Evolutionary conservation across 352 stramenopile species (phyloP).

Genomic region (Globisporangium nodosum): DNA sequence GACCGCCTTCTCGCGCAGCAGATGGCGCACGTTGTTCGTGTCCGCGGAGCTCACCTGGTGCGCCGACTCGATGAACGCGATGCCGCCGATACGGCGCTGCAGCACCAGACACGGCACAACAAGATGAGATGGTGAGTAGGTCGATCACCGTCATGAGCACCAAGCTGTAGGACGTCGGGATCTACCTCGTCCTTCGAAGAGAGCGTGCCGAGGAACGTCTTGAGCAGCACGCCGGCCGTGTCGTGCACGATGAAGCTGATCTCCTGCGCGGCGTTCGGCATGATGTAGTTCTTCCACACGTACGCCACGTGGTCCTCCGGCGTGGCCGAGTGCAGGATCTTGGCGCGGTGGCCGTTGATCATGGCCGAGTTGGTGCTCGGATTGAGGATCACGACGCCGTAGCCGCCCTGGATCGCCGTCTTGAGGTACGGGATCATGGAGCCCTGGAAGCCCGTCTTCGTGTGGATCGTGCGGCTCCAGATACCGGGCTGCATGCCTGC

Average conservation of each 20-base stretch:
- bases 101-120: neutral
- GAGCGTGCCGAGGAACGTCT: constrained; percentile 59
- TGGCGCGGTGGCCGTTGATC: constrained; percentile 76
- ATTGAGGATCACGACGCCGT: constrained; percentile 78
- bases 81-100: constrained; percentile 52
- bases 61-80: constrained; percentile 83
- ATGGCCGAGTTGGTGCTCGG: constrained; percentile 76
- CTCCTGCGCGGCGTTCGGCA: constrained; percentile 71
- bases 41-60: constrained; percentile 66
- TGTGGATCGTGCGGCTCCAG: constrained; percentile 67
- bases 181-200: constrained; percentile 42
- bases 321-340: constrained; percentile 74
- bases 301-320: constrained; percentile 76
- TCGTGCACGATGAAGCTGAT: constrained; percentile 85
- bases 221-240: constrained; percentile 60
- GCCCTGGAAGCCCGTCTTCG: constrained; percentile 76
- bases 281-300: constrained; percentile 86
- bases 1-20: constrained; percentile 65
- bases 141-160: neutral
- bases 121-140: neutral
- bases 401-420: constrained; percentile 78
- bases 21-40: constrained; percentile 35
- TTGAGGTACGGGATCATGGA: constrained; percentile 88
- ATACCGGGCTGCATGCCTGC: constrained; percentile 65
- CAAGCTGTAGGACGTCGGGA: too few species aligned